These are phyloP conservation scores for Ophiostoma montium DNA, from an alignment of 2,329 filamentous ascomycete species.

Conservation along the genomic window DNA sequence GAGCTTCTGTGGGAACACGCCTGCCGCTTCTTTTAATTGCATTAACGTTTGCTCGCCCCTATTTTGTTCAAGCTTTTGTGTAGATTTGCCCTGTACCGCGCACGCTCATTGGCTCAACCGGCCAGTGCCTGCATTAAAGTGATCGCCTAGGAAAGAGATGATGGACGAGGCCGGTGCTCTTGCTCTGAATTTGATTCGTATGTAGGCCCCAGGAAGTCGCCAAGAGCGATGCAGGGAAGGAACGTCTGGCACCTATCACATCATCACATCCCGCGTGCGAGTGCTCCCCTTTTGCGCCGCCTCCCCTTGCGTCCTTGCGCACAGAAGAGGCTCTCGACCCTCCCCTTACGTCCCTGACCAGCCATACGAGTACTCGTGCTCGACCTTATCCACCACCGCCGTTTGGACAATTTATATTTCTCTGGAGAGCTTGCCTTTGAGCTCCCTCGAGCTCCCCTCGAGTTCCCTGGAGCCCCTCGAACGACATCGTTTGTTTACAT, in stretches of 20 bases:
- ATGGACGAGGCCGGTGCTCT: not conserved
- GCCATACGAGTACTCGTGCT: too few species aligned
- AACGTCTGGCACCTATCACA: not conserved
- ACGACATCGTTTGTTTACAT: not conserved
- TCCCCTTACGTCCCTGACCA: not conserved
- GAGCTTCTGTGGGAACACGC: not conserved
- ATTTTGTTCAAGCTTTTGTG: constrained; percentile 1
- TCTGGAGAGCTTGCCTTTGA: too few species aligned
- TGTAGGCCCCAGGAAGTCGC: not conserved
- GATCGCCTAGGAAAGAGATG: not conserved
- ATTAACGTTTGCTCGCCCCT: constrained; percentile 7
- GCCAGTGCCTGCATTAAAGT: constrained; percentile 14
- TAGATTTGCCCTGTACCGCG: constrained; percentile 6
- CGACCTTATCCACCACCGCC: too few species aligned
- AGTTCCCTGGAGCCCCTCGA: not conserved
- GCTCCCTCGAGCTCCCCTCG: not conserved
- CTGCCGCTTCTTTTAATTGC: not conserved
- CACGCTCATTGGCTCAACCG: constrained; percentile 9
- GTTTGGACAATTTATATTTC: too few species aligned
- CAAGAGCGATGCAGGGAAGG: not conserved
- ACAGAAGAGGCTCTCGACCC: not conserved
- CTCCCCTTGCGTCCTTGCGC: not conserved
- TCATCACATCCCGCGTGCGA: too few species aligned
- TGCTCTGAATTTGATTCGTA: not conserved
- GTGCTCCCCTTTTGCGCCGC: not conserved